Base-by-base conservation (phyloP, 352 stramenopile species). In the Globisporangium splendens region DNA sequence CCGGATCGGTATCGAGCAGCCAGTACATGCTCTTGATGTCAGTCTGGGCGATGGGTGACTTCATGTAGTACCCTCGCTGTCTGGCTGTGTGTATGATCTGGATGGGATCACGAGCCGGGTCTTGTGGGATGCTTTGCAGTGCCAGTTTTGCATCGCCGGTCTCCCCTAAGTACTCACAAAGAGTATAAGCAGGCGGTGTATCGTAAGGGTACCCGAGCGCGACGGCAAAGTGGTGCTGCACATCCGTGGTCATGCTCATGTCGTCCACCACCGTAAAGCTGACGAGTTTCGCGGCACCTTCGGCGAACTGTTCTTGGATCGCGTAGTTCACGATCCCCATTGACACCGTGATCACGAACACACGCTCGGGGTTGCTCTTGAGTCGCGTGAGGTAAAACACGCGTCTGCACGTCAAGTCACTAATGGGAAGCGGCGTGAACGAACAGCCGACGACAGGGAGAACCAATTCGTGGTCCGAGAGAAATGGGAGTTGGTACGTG, bases 391-490 rank as follows among this genome's bases (percentile, higher is more conserved):
- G 28, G 28, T 35, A 35, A 35, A 35, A 6, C 28, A 6, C 28
- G 28, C 28, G 28, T 35, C 50, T 58, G 28, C 62, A 70, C 14
- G 75, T 57, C 39, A 79, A 43, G 28, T 67, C 72, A 47, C 68
- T 72, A 15, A 72, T 11, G 1, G 57, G 0, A 46, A 86, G 59
- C n/a, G 63, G 44, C 0, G 35, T 51, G 10, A 61, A 75, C 3
- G 65, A 66, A 46, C 76, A 86, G 51, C 83, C 73, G 8, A 83
- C 64, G 0, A 84, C 55, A 0, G 72, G 64, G 14, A 72, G 21
- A 5, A 84, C 62, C 14, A 86, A 60, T 1, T 71, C 58, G 0
- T 31, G 33, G 8, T 17, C 21, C 1, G 28, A 15, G 17, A 80
- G 44, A 33, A 59, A 66, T 15, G 59, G 62, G 12, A 76, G 65